Base-by-base conservation (phyloP, 768 basidiomycete genomes). In the Paxillus ammoniavirescens region DNA sequence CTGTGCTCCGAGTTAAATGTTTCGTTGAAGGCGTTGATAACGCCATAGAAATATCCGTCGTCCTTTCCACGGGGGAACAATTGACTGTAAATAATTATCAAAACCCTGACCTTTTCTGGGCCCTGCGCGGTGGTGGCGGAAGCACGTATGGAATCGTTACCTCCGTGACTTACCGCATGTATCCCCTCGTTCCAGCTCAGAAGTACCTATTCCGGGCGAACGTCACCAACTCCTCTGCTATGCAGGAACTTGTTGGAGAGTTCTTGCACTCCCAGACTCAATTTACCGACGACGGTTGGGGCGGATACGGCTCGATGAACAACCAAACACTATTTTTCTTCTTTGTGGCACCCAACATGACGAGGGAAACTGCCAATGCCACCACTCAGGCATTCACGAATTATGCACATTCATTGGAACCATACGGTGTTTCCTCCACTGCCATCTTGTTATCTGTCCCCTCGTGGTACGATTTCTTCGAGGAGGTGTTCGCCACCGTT, bases 81-180 rank as follows among this genome's bases (percentile, higher is more conserved):
- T 58, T 77, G 47, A 72, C 59, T 3, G 74, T 69, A 18, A 82
- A 82, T 57, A 55, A 59, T 0, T 64, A 73, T 58, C 66, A 71
- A 36, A 67, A 81, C 54, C 14, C 65, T 2, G 77, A 82, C 49
- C 70, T 82, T 4, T 82, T 79, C 65, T 83, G 78, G 75, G 80
- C 82, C 0, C 58, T 83, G 47, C 71, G 80, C 26, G 81, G 80
- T 0, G 77, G 76, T 1, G 81, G 81, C 0, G 78, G 77, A 0
- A 69, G 76, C 13, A 80, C 75, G 2, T 81, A 68, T 50, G 79
- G 76, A 8, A 67, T 81, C 18, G 66, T 81, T 18, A 74, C 73
- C 3, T 76, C 75, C 1, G 74, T 73, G 6, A 79, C 77, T 0
- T 80, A 80, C 57, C 61, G 62, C 47, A 78, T 76, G 0, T 71